Percentiles rank a stretch among this genome's conserved stretches.
phyloP scores from a whole-genome alignment of 2,329 filamentous ascomycete genomes.

The Pseudocercospora fijiensis region DNA sequence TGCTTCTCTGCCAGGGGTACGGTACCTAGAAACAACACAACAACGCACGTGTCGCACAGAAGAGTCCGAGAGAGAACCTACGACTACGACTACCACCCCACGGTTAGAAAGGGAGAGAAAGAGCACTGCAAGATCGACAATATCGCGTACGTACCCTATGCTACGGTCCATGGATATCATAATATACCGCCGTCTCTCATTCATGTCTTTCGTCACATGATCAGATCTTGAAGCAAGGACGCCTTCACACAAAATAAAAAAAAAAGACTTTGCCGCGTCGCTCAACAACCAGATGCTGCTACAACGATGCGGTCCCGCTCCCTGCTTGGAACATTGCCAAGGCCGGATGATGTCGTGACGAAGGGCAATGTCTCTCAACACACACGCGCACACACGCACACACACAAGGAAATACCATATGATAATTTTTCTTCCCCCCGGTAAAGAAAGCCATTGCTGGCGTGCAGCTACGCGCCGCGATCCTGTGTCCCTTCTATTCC shows the following conservation, averaged over 20 bases:
- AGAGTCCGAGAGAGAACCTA: neutral
- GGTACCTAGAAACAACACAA: neutral
- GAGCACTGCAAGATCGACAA: slow-evolving; percentile 4
- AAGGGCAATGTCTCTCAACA: slow-evolving; percentile 9
- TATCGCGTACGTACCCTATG: slow-evolving; percentile 14
- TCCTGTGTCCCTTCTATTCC: slow-evolving; percentile 26
- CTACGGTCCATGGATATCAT: slow-evolving; percentile 15
- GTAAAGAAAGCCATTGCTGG: slow-evolving; percentile 39
- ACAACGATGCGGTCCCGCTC: slow-evolving; percentile 2
- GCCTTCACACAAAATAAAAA: slow-evolving; percentile 10
- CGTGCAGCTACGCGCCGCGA: slow-evolving; percentile 34
- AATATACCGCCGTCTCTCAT: slow-evolving; percentile 17
- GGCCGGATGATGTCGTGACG: slow-evolving; percentile 5
- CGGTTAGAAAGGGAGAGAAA: neutral
- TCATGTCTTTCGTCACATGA: slow-evolving; percentile 16
- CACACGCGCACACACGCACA: neutral
- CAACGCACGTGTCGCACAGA: neutral
- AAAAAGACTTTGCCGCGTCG: neutral
- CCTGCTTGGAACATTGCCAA: slow-evolving; percentile 4
- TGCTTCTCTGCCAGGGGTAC: neutral
- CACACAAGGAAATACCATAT: slow-evolving; percentile 11
- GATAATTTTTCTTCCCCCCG: slow-evolving; percentile 10
- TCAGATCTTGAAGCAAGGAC: slow-evolving; percentile 12
- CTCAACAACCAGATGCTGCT: slow-evolving; percentile 7
- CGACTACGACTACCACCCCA: neutral